A percentile compares a stretch with the other conserved stretches of the same genome.
phyloP scores from a whole-genome alignment of 2,329 filamentous ascomycete genomes.

The Aspergillus sp. region DNA sequence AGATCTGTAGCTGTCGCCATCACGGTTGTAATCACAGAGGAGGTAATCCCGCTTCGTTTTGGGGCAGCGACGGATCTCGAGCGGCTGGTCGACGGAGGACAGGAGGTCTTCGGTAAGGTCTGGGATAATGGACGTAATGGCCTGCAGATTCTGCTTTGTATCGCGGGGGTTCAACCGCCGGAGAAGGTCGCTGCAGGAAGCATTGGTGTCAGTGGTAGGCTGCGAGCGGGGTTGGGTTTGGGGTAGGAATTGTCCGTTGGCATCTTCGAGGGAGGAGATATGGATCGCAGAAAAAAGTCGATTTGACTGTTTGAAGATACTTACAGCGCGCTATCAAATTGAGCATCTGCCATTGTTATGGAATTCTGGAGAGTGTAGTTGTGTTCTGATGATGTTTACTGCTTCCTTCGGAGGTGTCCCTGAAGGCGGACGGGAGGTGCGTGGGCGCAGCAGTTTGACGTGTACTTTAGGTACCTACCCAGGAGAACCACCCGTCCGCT shows the following conservation, averaged over 20 bases:
- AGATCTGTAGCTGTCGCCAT: conserved; percentile 94
- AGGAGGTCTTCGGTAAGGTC: conserved; percentile 96
- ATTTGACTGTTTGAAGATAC: conserved; percentile 14
- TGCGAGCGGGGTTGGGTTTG: conserved; percentile 24
- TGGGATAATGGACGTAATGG: conserved; percentile 84
- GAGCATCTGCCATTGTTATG: conserved; percentile 46
- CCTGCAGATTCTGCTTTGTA: conserved; percentile 82
- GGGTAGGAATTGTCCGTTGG: neutral
- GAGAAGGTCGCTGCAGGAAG: conserved; percentile 77
- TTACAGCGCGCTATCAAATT: conserved; percentile 54
- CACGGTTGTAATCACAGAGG: conserved; percentile 99
- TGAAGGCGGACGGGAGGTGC: conserved; percentile 21
- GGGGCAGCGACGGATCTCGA: conserved; percentile 80
- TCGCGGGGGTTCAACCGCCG: conserved; percentile 94
- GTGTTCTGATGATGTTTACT: conserved; percentile 23
- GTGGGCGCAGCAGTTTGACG: conserved; percentile 7
- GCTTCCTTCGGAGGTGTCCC: conserved; percentile 5
- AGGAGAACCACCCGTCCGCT: neutral
- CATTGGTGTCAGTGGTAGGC: conserved; percentile 26
- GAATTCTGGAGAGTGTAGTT: conserved; percentile 12
- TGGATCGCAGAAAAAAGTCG: neutral
- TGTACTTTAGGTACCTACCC: conserved; percentile 16
- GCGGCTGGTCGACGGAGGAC: conserved; percentile 93
- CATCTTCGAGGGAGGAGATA: neutral
- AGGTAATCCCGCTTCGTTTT: conserved; percentile 93